phyloP scores from a whole-genome alignment of 2,329 filamentous ascomycete species.

The Leptographium procerum region DNA sequence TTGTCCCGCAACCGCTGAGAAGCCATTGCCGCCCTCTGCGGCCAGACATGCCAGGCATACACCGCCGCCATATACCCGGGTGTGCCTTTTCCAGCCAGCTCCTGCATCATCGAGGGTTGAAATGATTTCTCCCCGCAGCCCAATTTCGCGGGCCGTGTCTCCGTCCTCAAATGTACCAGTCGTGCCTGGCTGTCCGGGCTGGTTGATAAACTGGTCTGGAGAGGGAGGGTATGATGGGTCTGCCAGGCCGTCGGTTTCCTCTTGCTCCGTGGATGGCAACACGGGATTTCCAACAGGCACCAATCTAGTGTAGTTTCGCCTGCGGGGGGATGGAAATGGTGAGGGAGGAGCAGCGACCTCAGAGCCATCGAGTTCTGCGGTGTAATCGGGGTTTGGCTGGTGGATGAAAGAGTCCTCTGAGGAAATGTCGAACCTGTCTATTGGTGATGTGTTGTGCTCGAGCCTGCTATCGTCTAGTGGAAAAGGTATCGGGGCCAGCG shows the following conservation, averaged over 20 bases:
- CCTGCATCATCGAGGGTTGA: slow-evolving; percentile 35
- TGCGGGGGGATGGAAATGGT: slow-evolving; percentile 16
- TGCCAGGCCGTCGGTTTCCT: not conserved
- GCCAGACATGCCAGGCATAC: slow-evolving; percentile 44
- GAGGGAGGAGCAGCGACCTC: slow-evolving; percentile 8
- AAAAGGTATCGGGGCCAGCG: slow-evolving; percentile 29
- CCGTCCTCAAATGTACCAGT: no score
- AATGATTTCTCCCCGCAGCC: slow-evolving; percentile 39
- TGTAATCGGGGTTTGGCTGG: slow-evolving; percentile 39
- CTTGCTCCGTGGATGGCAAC: not conserved
- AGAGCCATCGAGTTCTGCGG: slow-evolving; percentile 9
- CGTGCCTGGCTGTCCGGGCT: not conserved
- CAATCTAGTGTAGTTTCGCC: slow-evolving; percentile 31
- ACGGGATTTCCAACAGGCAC: slow-evolving; percentile 17
- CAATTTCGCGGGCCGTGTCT: slow-evolving; percentile 19
- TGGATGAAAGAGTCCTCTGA: slow-evolving; percentile 28
- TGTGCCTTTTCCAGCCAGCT: slow-evolving; percentile 43
- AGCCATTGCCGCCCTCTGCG: slow-evolving; percentile 29
- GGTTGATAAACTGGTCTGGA: not conserved
- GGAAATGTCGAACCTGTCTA: slow-evolving; percentile 19
- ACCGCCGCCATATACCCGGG: slow-evolving; percentile 47
- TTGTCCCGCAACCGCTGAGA: slow-evolving; percentile 40
- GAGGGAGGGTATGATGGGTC: not conserved
- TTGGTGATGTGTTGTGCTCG: slow-evolving; percentile 21
- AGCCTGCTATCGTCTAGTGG: slow-evolving; percentile 28